Evolutionary conservation across 2,329 filamentous ascomycete species (phyloP).

Genomic region (Talaromyces sp.): DNA sequence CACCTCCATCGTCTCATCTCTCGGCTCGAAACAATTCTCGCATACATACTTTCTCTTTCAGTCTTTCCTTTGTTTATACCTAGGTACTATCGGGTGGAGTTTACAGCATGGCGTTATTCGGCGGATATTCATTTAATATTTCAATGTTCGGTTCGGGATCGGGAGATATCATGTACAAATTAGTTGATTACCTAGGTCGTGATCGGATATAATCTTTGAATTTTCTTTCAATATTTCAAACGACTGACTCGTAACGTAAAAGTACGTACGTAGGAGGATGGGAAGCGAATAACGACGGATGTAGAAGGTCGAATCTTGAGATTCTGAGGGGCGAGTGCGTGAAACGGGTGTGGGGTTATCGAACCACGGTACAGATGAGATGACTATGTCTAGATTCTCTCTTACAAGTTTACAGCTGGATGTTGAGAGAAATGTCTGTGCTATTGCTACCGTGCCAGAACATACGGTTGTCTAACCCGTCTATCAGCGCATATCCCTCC

Average conservation of each 20-base stretch:
- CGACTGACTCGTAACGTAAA: background rate
- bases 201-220: background rate
- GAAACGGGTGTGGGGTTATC: background rate
- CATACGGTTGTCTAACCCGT: background rate
- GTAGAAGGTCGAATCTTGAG: background rate
- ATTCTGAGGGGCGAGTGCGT: too few species aligned
- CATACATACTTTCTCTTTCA: background rate
- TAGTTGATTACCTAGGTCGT: background rate
- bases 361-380: background rate
- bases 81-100: background rate
- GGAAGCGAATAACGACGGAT: background rate
- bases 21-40: background rate
- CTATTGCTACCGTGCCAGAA: background rate
- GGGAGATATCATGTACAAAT: slow-evolving; percentile 2
- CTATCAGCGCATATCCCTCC: background rate
- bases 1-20: background rate
- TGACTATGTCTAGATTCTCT: background rate
- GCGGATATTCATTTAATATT: background rate
- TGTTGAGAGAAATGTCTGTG: too few species aligned
- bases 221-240: background rate
- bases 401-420: background rate
- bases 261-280: background rate
- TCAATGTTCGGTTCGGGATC: background rate
- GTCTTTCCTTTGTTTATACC: slow-evolving; percentile 1
- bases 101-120: background rate